phyloP scores from a whole-genome alignment of 257 asterid genomes.

The Solanum virginianum region DNA sequence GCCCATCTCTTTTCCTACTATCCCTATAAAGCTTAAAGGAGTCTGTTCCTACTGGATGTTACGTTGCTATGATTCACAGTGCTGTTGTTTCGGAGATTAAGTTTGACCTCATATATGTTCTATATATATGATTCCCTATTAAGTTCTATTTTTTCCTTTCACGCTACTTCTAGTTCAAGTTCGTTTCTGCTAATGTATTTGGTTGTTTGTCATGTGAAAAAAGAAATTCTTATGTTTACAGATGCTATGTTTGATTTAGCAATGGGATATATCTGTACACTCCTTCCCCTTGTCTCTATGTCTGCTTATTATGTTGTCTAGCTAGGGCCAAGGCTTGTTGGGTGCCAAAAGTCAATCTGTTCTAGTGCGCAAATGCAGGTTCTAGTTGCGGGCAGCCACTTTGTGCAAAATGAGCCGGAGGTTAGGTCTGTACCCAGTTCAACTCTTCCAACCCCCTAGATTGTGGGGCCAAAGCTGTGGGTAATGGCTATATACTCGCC shows the following conservation, averaged over 20 bases:
- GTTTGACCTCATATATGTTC: background rate
- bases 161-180: background rate
- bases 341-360: constrained; percentile 1
- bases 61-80: background rate
- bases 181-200: background rate
- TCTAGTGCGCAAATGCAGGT: constrained; percentile 2
- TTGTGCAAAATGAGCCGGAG: constrained; percentile 4
- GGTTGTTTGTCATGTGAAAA: background rate
- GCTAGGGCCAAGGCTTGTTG: background rate
- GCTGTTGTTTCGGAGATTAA: background rate
- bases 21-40: background rate
- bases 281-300: background rate
- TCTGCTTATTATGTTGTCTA: background rate
- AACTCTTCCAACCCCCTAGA: constrained; percentile 1
- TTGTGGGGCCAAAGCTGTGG: constrained; percentile 4
- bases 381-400: constrained; percentile 8
- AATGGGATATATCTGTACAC: background rate
- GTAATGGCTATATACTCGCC: background rate
- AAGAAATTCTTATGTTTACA: background rate
- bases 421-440: background rate
- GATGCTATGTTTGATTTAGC: background rate
- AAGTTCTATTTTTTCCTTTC: background rate
- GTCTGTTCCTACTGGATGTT: background rate
- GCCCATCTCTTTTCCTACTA: background rate
- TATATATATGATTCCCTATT: no score